phyloP scores from a whole-genome alignment of 1,139 yeast genomes.

The Geotrichum europaeum region DNA sequence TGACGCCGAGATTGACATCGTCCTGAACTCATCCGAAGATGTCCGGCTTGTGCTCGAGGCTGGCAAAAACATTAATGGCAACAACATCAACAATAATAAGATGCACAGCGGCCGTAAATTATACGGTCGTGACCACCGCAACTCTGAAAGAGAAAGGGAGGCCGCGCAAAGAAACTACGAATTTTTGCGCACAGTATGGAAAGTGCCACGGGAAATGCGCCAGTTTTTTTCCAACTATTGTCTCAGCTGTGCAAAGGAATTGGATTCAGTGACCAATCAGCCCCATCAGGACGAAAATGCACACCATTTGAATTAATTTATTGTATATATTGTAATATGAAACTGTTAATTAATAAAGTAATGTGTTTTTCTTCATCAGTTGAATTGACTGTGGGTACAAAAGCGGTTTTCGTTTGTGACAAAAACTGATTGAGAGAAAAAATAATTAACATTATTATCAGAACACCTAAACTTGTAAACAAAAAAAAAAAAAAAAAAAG shows the following conservation, averaged over 20 bases:
- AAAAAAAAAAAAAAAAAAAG: not conserved
- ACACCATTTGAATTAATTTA: not conserved
- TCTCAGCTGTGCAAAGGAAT: slow-evolving; percentile 11
- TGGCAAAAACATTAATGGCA: not conserved
- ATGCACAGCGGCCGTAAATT: not conserved
- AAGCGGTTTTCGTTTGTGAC: no score
- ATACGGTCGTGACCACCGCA: no score
- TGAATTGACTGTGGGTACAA: no score
- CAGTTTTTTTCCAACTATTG: slow-evolving; percentile 9
- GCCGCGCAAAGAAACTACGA: no score
- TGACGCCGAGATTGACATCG: not conserved
- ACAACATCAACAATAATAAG: not conserved
- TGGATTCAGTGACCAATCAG: not conserved
- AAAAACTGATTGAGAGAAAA: not conserved
- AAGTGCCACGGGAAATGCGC: slow-evolving; percentile 6
- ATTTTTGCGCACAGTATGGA: not conserved
- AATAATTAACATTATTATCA: not conserved
- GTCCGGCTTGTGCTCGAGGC: not conserved
- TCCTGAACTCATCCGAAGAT: not conserved
- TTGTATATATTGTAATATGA: not conserved
- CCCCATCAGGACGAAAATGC: not conserved
- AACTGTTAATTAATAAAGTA: not conserved
- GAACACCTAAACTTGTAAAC: not conserved
- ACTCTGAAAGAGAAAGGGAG: not conserved
- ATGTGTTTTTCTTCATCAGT: not conserved